Evolutionary conservation across 495 filamentous ascomycete genomes (phyloP), one percentile per base, ranked within the genome.

Genomic region (Podospora pseudocomata): DNA sequence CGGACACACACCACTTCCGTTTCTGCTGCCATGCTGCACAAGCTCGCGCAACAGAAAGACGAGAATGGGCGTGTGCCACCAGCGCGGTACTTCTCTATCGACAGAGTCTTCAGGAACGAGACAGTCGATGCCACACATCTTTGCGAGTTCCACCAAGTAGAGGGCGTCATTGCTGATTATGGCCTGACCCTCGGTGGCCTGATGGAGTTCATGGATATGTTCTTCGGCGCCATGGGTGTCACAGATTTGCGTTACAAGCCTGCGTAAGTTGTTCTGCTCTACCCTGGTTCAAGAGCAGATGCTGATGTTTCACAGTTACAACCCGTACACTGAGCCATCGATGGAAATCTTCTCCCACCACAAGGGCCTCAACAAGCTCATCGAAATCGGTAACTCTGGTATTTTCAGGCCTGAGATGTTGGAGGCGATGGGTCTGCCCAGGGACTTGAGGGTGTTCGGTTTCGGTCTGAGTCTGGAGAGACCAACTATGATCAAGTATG

Each of bases 371-470:
- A 87, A 86, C 67, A 96, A 96, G 82, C 91, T 92, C 84, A 91
- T 97, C 20, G 93, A 99, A 80, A 99, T 99, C 78, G 95, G 95
- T 39, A 99, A 99, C 80, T 93, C 90, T 72, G 94, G 95, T 67
- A 97, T 97, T 92, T 99, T 99, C 88, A 84, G 95, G 66, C 93
- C 95, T 26, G 95, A 97, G 81, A 97, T 97, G 93, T 77, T 99
- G 74, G 88, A 93, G 74, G 68, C 82, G 5, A 94, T 96, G 90
- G 93, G 93, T 56, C 78, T 97, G 70, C 93, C 94, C 20, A 91
- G 89, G 82, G 87, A 93, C 76, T 86, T 97, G 88, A 77, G 88
- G 67, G 92, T 96, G 2, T 97, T 95, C 80, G 93, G 93, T 34
- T 97, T 91, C 87, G 94, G 94, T 26, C 80, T 97, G 78, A 91